A percentile compares a stretch with the other conserved stretches of the same genome.
Conservation (phyloP, 1,284 basidiomycete genomes). For the Marasmius tenuissimus region DNA sequence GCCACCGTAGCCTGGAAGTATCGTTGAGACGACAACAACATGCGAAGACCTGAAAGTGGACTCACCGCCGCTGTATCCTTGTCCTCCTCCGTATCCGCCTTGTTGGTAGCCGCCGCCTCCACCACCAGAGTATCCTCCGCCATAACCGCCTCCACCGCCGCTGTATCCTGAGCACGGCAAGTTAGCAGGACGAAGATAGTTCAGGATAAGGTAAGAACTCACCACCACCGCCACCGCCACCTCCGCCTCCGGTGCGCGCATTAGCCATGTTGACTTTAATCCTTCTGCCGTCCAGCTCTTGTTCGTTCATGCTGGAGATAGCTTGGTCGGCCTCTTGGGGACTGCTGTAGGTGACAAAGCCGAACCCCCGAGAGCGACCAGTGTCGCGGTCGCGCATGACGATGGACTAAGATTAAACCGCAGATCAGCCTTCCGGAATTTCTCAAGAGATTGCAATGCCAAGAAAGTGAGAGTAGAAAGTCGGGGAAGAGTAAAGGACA, state of each 20-base stretch:
- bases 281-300: constrained; percentile 91
- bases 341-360: constrained; percentile 83
- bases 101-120: constrained; percentile 2
- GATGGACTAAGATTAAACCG: constrained; percentile 63
- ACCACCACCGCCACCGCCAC: constrained; percentile 43
- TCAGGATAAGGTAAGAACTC: constrained; percentile 12
- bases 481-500: constrained; percentile 14
- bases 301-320: constrained; percentile 82
- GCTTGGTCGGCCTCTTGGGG: constrained; percentile 75
- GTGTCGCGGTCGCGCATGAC: constrained; percentile 99
- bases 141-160: constrained; percentile 32
- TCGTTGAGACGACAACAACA: too few relatives aligned
- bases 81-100: constrained; percentile 10
- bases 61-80: constrained; percentile 16
- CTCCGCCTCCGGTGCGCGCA: constrained; percentile 64
- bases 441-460: constrained; percentile 4
- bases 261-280: constrained; percentile 96
- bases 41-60: too few relatives aligned
- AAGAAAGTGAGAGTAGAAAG: constrained; percentile 7
- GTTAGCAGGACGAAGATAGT: background rate
- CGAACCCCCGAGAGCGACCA: constrained; percentile 94
- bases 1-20: constrained; percentile 15
- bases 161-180: constrained; percentile 11
- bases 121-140: constrained; percentile 27
- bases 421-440: constrained; percentile 33